phyloP scores from a whole-genome alignment of 2,329 filamentous ascomycete species.

The Stemphylium vesicarium region DNA sequence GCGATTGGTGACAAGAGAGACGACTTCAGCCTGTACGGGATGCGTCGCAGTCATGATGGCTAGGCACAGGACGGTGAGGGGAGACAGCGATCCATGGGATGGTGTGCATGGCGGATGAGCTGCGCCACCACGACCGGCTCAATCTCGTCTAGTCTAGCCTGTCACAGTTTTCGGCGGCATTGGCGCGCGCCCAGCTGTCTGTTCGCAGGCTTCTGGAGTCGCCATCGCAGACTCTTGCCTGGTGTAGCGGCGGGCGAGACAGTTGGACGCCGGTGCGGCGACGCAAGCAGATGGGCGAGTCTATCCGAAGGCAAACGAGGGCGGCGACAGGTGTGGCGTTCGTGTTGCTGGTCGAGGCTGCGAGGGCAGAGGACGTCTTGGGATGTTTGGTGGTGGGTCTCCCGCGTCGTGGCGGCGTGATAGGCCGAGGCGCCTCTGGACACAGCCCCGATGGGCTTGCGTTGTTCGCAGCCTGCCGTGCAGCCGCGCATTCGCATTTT shows the following conservation, averaged over 20 bases:
- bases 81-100: not conserved
- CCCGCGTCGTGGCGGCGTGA: constrained; percentile 2
- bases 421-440: constrained; percentile 2
- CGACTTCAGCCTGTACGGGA: too few species aligned
- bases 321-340: constrained; percentile 4
- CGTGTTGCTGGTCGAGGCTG: not conserved
- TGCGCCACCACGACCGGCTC: constrained; percentile 17
- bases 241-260: not conserved
- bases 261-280: too few species aligned
- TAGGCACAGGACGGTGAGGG: too few species aligned
- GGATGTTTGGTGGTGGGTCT: constrained; percentile 12
- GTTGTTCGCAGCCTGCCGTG: constrained; percentile 5
- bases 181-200: constrained; percentile 5
- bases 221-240: constrained; percentile 6
- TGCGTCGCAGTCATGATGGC: too few species aligned
- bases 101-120: constrained; percentile 1
- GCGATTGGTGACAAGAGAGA: not conserved
- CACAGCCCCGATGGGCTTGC: constrained; percentile 17
- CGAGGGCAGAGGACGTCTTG: constrained; percentile 6
- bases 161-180: constrained; percentile 6
- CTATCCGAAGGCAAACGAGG: not conserved
- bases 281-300: not conserved
- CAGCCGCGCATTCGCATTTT: not conserved
- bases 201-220: not conserved
- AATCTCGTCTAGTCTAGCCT: constrained; percentile 10